phyloP scores from a whole-genome alignment of 1,139 yeast genomes.

The Schwanniomyces etchellsii region DNA sequence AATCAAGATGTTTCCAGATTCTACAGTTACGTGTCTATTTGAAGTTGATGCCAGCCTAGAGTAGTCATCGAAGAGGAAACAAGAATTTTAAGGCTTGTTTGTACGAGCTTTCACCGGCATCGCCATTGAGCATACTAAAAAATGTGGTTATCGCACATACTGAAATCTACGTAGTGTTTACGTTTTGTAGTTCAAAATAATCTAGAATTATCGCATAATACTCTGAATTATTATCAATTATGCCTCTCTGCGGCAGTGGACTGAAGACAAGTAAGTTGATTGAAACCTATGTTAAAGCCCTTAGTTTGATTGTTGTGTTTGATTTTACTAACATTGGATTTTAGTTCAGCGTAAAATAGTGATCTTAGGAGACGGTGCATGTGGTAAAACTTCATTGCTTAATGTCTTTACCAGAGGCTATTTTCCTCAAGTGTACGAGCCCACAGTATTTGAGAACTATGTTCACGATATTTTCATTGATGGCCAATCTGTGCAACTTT shows the following conservation, averaged over 20 bases:
- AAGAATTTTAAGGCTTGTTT: too few relatives aligned
- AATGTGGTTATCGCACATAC: too few relatives aligned
- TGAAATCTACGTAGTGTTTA: too few relatives aligned
- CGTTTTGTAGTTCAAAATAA: too few relatives aligned
- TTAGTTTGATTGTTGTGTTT: background rate
- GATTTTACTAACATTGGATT: background rate
- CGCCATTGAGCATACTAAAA: too few relatives aligned
- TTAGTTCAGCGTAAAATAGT: constrained; percentile 83
- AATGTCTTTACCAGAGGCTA: constrained; percentile 97
- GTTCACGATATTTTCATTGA: constrained; percentile 96
- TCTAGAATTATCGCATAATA: too few relatives aligned
- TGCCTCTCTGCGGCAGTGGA: constrained; percentile 70
- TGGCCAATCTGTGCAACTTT: constrained; percentile 85
- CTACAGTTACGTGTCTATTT: too few relatives aligned
- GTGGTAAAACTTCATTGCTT: constrained; percentile 50
- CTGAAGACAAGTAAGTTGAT: constrained; percentile 52
- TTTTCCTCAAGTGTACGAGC: constrained; percentile 97
- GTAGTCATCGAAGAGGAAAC: too few relatives aligned
- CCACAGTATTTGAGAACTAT: constrained; percentile 95
- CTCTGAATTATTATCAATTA: too few relatives aligned
- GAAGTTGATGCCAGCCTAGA: too few relatives aligned
- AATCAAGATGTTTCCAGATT: too few relatives aligned
- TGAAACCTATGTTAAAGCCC: background rate
- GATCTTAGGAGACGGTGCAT: constrained; percentile 95
- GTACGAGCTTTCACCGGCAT: too few relatives aligned